Evolutionary conservation across 2,329 filamentous ascomycete genomes (phyloP), one percentile per base, ranked within the genome.

Genomic region (Hirsutella thompsonii): DNA sequence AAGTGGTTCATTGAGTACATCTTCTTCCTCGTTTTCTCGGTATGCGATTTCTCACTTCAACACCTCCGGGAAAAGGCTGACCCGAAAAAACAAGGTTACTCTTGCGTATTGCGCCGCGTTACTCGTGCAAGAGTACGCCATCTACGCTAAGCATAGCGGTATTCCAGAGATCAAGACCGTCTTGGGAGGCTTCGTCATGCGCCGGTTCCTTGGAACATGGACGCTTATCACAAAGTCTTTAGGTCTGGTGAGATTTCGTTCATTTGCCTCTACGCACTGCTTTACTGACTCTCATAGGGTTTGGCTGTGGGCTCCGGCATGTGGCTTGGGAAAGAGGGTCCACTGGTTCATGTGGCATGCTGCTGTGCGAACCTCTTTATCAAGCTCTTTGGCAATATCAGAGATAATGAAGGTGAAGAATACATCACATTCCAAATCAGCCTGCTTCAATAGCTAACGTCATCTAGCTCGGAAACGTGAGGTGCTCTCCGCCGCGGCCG

Each of bases 101-200:
- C 90, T 94, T 55, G 89, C 90, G 20, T 69, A 78, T 30, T 76
- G 73, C 43, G 87, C 92, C 9, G 85, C 83, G 40, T 57, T 89
- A 40, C 66, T 96, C 41, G 89, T 96, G 13, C 78, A 82, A 52
- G 77, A 82, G 51, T 96, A 89, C 60, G 87, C 86, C 20, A 70
- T 83, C 5, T 86, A 94, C 61, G 90, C 90, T 37, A 90, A 84
- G 57, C 90, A 96, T 55, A 94, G 87, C 57, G 90, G 90, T 62
- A 95, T 98, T 51, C 88, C 90, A 5, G 90, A 98, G 67, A 93
- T 98, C 63, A 98, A 98, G 69, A 95, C 89, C 3, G 77, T 98
- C 8, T 67, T 98, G 41, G 90, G 90, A 33, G 90, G 90, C 5
- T 95, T 95, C 58, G 81, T 98, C 26, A 95, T 98, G 46, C 75